phyloP scores from a whole-genome alignment of 768 basidiomycete genomes.

The Hydnomerulius pinastri region DNA sequence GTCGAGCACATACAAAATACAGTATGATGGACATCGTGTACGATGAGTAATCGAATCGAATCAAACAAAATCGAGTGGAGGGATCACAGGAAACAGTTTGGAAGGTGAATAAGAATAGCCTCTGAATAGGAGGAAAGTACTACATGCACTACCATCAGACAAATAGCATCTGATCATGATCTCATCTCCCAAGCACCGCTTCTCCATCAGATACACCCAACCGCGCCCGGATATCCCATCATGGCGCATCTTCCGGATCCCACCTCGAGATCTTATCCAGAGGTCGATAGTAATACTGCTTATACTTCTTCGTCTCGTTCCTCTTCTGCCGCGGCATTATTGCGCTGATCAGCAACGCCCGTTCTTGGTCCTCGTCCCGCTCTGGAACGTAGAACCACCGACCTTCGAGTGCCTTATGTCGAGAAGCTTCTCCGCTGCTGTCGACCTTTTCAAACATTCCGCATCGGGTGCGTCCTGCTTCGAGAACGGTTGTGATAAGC shows the following conservation, averaged over 20 bases:
- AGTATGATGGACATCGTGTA: no score
- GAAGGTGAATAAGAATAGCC: neutral
- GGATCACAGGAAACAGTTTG: neutral
- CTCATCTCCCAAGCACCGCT: neutral
- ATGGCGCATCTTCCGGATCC: constrained; percentile 66
- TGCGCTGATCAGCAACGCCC: constrained; percentile 64
- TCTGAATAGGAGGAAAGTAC: neutral
- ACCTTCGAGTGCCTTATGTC: constrained; percentile 46
- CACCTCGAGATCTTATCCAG: constrained; percentile 71
- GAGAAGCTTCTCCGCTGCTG: constrained; percentile 56
- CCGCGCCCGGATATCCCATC: constrained; percentile 5
- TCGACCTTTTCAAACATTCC: constrained; percentile 77
- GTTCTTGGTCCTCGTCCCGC: constrained; percentile 65
- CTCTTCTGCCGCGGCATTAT: constrained; percentile 81
- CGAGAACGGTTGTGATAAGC: constrained; percentile 52
- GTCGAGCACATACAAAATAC: no score
- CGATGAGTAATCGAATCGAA: no score
- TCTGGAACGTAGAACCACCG: constrained; percentile 81
- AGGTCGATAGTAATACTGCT: constrained; percentile 82
- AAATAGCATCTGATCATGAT: neutral
- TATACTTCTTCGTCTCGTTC: constrained; percentile 79
- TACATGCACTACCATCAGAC: no score
- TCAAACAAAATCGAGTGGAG: neutral
- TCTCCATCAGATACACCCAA: constrained; percentile 9
- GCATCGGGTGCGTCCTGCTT: constrained; percentile 42